Percentiles rank a stretch among this genome's conserved stretches.
phyloP scores from a whole-genome alignment of 345 rosid genomes.

The Aethionema arabicum region DNA sequence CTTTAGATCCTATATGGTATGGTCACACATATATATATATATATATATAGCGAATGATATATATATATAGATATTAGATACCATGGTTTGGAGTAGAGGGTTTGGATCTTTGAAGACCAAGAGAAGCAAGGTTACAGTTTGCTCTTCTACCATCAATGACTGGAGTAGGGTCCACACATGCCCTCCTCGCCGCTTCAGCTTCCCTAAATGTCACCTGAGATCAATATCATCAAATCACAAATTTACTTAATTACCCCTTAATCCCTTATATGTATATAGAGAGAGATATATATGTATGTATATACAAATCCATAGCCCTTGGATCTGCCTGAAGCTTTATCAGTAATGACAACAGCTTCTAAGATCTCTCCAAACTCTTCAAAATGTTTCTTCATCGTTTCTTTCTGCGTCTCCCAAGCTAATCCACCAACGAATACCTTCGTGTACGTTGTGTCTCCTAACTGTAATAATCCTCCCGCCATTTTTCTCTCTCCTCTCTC shows the following conservation, averaged over 20 bases:
- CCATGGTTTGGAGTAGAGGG: slow-evolving; percentile 95
- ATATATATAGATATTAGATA: slow-evolving; percentile 24
- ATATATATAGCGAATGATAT: not conserved
- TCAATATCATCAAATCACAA: slow-evolving; percentile 12
- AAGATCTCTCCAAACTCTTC: slow-evolving; percentile 96
- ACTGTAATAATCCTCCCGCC: slow-evolving; percentile 38
- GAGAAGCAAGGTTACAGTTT: slow-evolving; percentile 89
- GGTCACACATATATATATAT: not conserved
- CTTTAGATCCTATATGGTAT: not conserved
- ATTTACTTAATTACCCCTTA: slow-evolving; percentile 8
- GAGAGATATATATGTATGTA: slow-evolving; percentile 20
- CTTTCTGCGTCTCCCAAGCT: slow-evolving; percentile 99
- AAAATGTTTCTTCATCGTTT: slow-evolving; percentile 89
- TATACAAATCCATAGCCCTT: slow-evolving; percentile 95
- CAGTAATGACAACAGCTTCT: slow-evolving; percentile 97
- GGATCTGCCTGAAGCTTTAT: slow-evolving; percentile 97
- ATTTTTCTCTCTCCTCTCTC: slow-evolving; percentile 9
- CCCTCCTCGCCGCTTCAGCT: slow-evolving; percentile 89
- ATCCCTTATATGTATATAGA: slow-evolving; percentile 4
- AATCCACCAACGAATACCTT: slow-evolving; percentile 96
- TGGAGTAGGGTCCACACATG: slow-evolving; percentile 90
- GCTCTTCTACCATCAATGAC: slow-evolving; percentile 98
- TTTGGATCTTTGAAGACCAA: slow-evolving; percentile 96
- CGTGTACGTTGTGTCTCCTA: slow-evolving; percentile 88
- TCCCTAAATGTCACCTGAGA: slow-evolving; percentile 81